Percentiles rank a stretch among this genome's conserved stretches.
Evolutionary conservation across 2,329 filamentous ascomycete species (phyloP).

Genomic region (Exophiala bonariae): DNA sequence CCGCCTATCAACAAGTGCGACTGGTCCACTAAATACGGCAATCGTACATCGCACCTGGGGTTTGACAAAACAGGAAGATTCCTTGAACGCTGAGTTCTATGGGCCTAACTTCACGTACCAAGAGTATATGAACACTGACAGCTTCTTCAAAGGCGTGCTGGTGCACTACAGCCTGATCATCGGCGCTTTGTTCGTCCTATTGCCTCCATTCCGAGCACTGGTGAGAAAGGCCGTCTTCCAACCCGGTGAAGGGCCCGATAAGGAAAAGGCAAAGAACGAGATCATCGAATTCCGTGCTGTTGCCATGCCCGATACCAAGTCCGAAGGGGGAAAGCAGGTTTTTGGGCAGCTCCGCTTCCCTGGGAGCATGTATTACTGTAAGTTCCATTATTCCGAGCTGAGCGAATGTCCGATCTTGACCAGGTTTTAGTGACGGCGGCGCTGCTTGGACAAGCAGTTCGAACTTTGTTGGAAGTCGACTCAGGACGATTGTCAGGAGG

Average conservation of each 20-base stretch:
- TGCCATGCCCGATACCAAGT: slow-evolving; percentile 38
- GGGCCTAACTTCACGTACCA: slow-evolving; percentile 57
- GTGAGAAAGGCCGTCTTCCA: slow-evolving; percentile 42
- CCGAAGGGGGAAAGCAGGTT: slow-evolving; percentile 34
- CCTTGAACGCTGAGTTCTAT: slow-evolving; percentile 55
- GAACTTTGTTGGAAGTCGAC: slow-evolving; percentile 41
- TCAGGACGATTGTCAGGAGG: slow-evolving; percentile 42
- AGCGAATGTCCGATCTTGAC: neutral
- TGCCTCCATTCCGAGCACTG: slow-evolving; percentile 54
- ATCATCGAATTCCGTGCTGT: slow-evolving; percentile 42
- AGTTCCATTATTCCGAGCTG: neutral
- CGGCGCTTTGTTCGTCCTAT: slow-evolving; percentile 37
- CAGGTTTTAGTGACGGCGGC: slow-evolving; percentile 36
- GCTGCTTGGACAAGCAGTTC: slow-evolving; percentile 43
- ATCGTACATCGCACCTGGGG: slow-evolving; percentile 56
- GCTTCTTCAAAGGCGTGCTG: too few species aligned
- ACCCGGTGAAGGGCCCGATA: slow-evolving; percentile 49
- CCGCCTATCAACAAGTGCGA: slow-evolving; percentile 52
- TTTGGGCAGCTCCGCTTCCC: slow-evolving; percentile 39
- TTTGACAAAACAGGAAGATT: slow-evolving; percentile 39
- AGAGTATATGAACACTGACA: slow-evolving; percentile 51
- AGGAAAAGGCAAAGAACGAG: slow-evolving; percentile 40
- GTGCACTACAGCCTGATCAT: too few species aligned
- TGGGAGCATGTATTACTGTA: slow-evolving; percentile 50
- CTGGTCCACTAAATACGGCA: slow-evolving; percentile 52